These are phyloP conservation scores for Papiliotrema terrestris DNA, from an alignment of 1,284 basidiomycete genomes.

Conservation along the genomic window DNA sequence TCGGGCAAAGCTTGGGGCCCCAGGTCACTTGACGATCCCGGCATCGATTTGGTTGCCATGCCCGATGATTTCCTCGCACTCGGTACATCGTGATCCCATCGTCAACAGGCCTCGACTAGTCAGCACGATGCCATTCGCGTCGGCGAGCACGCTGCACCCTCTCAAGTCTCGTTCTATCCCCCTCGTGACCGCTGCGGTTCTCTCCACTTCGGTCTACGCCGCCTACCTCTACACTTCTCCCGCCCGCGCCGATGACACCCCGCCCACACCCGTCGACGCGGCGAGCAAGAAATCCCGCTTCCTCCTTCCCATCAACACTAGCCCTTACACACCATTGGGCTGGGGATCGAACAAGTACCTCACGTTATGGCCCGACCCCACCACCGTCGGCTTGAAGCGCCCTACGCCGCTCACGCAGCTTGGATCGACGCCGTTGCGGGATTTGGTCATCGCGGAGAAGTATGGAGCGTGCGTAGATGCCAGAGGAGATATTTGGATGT, in stretches of 20 bases:
- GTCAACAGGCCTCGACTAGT: too few relatives aligned
- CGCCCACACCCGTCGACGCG: conserved; percentile 4
- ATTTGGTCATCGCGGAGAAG: conserved; percentile 67
- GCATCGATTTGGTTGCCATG: too few relatives aligned
- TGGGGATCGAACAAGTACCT: conserved; percentile 45
- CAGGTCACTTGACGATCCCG: background rate
- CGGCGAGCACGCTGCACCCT: conserved; percentile 17
- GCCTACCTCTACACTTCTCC: conserved; percentile 23
- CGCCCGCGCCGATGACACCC: conserved; percentile 15
- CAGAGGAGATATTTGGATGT: conserved; percentile 82
- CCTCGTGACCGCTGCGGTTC: conserved; percentile 23
- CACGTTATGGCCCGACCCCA: conserved; percentile 29
- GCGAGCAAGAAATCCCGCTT: conserved; percentile 12
- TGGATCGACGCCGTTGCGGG: conserved; percentile 60
- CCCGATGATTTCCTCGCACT: background rate
- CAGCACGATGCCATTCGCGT: conserved; percentile 21
- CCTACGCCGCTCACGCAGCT: conserved; percentile 36
- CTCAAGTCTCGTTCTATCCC: conserved; percentile 25
- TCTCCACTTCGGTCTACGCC: conserved; percentile 26
- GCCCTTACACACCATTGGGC: conserved; percentile 32
- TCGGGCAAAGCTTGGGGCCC: background rate
- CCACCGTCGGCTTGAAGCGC: conserved; percentile 25
- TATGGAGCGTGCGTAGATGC: conserved; percentile 83
- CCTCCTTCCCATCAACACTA: conserved; percentile 6
- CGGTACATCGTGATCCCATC: background rate